phyloP scores from a whole-genome alignment of 441 rosid genomes.

The Syzygium syzygioides region DNA sequence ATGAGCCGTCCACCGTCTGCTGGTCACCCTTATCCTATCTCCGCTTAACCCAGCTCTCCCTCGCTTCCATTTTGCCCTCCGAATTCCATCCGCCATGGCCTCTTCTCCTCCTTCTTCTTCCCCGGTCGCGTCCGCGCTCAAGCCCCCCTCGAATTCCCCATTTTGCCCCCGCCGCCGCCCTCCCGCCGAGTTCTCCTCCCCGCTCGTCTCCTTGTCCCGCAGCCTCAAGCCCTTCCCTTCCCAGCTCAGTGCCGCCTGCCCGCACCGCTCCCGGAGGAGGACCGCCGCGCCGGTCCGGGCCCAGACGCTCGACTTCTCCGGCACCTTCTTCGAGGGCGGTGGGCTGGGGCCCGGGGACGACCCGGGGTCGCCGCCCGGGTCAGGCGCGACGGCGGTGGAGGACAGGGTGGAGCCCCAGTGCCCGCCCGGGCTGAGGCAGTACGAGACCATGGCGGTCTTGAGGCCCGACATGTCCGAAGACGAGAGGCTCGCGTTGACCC shows the following conservation, averaged over 20 bases:
- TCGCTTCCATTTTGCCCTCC: background rate
- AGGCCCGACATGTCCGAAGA: slow-evolving; percentile 95
- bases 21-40: background rate
- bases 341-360: slow-evolving; percentile 74
- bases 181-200: slow-evolving; percentile 23
- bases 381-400: slow-evolving; percentile 45
- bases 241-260: slow-evolving; percentile 14
- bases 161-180: slow-evolving; percentile 22
- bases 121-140: slow-evolving; percentile 23
- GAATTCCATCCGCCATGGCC: slow-evolving; percentile 25
- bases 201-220: slow-evolving; percentile 36
- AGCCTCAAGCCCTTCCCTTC: slow-evolving; percentile 27
- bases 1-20: background rate
- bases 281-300: slow-evolving; percentile 27
- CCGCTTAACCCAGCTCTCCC: background rate
- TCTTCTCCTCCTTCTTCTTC: slow-evolving; percentile 24
- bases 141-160: slow-evolving; percentile 23
- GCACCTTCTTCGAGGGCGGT: slow-evolving; percentile 71
- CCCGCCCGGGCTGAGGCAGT: slow-evolving; percentile 79
- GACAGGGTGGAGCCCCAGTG: slow-evolving; percentile 75
- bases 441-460: slow-evolving; percentile 74
- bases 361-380: slow-evolving; percentile 38
- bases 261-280: slow-evolving; percentile 9
- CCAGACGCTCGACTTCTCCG: slow-evolving; percentile 67
- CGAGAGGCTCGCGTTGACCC: slow-evolving; percentile 69